A percentile compares a stretch with the other conserved stretches of the same genome.
phyloP scores from a whole-genome alignment of 1,284 basidiomycete genomes.

The Meira nashicola region DNA sequence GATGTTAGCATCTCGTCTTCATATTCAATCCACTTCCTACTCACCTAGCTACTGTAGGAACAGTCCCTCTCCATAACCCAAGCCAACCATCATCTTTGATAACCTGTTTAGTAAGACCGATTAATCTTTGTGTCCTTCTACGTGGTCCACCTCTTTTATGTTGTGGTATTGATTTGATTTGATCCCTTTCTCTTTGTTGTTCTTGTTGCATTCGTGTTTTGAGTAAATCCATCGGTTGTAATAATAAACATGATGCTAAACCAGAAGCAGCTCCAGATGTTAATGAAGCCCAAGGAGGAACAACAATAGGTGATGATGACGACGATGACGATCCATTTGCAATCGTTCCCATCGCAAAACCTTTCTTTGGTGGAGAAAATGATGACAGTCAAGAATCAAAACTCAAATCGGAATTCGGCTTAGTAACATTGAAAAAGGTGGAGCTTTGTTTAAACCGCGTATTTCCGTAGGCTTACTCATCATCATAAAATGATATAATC shows the following conservation, averaged over 20 bases:
- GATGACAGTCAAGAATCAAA: too few species aligned
- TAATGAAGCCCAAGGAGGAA: conserved; percentile 40
- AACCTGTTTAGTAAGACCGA: conserved; percentile 24
- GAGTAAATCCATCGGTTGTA: conserved; percentile 50
- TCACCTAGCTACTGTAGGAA: conserved; percentile 37
- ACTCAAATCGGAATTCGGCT: too few species aligned
- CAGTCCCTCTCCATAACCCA: conserved; percentile 49
- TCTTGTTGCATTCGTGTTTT: conserved; percentile 50
- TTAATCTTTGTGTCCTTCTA: conserved; percentile 24
- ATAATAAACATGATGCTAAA: conserved; percentile 44
- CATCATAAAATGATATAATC: too few species aligned
- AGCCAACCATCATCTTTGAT: conserved; percentile 30
- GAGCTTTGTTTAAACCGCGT: too few species aligned
- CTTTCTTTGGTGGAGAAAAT: too few species aligned
- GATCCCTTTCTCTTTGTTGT: background rate
- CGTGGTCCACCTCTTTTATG: conserved; percentile 3
- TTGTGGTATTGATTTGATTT: background rate
- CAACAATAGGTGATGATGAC: background rate
- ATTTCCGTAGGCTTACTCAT: too few species aligned
- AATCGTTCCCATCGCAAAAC: too few species aligned
- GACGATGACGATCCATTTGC: too few species aligned
- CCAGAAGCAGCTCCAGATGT: conserved; percentile 45
- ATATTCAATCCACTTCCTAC: too few species aligned
- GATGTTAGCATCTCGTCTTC: conserved; percentile 7
- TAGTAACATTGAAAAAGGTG: too few species aligned